These are phyloP conservation scores for Leccinum fibrillosum DNA, from an alignment of 768 basidiomycete species.

Conservation along the genomic window DNA sequence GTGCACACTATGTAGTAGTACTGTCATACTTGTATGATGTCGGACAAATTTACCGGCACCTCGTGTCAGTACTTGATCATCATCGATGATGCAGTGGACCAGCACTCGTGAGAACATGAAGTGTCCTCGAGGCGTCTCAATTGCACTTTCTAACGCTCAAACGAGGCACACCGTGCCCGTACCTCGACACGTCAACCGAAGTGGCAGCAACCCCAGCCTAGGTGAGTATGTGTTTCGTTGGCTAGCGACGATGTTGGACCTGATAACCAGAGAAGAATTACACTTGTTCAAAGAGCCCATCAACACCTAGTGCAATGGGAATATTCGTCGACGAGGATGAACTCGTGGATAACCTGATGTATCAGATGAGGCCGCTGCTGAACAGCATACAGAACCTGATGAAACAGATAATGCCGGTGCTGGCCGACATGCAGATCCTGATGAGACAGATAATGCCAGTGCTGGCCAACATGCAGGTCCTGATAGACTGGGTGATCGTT, in stretches of 20 bases:
- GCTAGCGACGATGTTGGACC: not conserved
- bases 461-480: no score
- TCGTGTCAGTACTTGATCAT: no score
- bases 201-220: not conserved
- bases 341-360: not conserved
- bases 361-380: no score
- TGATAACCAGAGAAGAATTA: not conserved
- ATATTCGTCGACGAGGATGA: constrained; percentile 17
- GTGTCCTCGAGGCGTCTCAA: constrained; percentile 4
- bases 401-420: no score
- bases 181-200: not conserved
- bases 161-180: not conserved
- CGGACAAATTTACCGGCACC: no score
- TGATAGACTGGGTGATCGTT: not conserved
- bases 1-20: no score
- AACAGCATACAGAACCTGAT: no score
- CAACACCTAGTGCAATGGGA: constrained; percentile 7
- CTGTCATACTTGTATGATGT: no score
- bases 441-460: no score
- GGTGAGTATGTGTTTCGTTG: not conserved
- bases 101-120: constrained; percentile 1
- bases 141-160: not conserved
- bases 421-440: no score
- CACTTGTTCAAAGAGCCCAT: not conserved
- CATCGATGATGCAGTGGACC: not conserved